A percentile compares a stretch with the other conserved stretches of the same genome.
phyloP scores from a whole-genome alignment of 1,139 yeast species.

The Debaryomyces udenii region DNA sequence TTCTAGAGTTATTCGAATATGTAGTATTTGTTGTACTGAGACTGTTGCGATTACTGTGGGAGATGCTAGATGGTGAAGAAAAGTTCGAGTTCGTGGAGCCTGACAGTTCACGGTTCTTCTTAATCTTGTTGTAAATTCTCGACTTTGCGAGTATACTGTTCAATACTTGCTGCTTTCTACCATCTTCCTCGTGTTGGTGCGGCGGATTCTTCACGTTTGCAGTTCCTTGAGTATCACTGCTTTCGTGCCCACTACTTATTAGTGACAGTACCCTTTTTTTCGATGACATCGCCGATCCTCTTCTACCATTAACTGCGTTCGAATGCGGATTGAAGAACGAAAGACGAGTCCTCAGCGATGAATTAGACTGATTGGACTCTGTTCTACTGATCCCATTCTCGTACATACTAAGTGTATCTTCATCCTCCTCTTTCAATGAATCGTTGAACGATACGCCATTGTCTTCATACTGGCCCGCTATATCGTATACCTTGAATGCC shows the following conservation, averaged over 20 bases:
- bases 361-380: slow-evolving; percentile 23
- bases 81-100: slow-evolving; percentile 32
- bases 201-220: background rate
- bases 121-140: slow-evolving; percentile 40
- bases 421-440: slow-evolving; percentile 26
- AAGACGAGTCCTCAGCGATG: slow-evolving; percentile 22
- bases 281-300: slow-evolving; percentile 17
- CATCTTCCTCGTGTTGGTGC: slow-evolving; percentile 21
- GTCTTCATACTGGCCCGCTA: slow-evolving; percentile 17
- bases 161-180: slow-evolving; percentile 28
- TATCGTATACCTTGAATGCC: slow-evolving; percentile 42
- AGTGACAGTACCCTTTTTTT: slow-evolving; percentile 32
- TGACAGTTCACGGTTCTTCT: slow-evolving; percentile 43
- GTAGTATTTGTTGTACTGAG: slow-evolving; percentile 27
- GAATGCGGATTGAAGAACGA: slow-evolving; percentile 19
- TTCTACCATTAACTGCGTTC: slow-evolving; percentile 12
- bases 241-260: slow-evolving; percentile 19
- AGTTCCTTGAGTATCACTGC: slow-evolving; percentile 1
- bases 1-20: slow-evolving; percentile 24
- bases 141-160: slow-evolving; percentile 42
- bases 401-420: slow-evolving; percentile 17
- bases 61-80: slow-evolving; percentile 24
- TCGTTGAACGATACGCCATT: background rate
- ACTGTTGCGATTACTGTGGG: slow-evolving; percentile 28
- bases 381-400: slow-evolving; percentile 25